phyloP scores from a whole-genome alignment of 1,284 basidiomycete genomes.

The Ceratobasidium sp. region DNA sequence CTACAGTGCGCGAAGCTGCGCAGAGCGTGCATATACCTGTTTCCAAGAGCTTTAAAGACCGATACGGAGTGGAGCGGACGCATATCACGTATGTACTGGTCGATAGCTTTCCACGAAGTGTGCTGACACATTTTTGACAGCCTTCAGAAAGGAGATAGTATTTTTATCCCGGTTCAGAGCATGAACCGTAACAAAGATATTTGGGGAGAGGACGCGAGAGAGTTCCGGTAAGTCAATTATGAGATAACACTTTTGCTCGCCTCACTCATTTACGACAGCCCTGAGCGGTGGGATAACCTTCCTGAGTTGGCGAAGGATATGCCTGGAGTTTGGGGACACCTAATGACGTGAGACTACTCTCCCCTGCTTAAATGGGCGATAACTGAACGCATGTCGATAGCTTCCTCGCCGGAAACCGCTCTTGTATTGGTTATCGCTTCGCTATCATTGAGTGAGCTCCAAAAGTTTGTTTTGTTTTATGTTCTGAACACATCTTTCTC shows the following conservation, averaged over 20 bases:
- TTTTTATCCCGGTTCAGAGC: constrained; percentile 35
- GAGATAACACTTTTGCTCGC: background rate
- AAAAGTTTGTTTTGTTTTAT: background rate
- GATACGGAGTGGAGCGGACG: constrained; percentile 33
- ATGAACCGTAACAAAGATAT: constrained; percentile 42
- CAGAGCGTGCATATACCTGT: constrained; percentile 46
- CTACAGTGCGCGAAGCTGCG: constrained; percentile 25
- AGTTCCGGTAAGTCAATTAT: constrained; percentile 43
- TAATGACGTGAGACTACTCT: constrained; percentile 44
- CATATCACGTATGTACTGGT: constrained; percentile 36
- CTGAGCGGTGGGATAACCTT: constrained; percentile 48
- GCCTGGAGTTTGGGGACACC: constrained; percentile 39
- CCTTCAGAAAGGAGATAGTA: constrained; percentile 26
- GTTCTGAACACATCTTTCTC: background rate
- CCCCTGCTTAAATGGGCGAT: background rate
- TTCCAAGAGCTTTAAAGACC: constrained; percentile 42
- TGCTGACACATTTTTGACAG: constrained; percentile 7
- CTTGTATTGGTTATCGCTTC: constrained; percentile 28
- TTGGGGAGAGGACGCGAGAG: constrained; percentile 48
- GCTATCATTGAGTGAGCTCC: constrained; percentile 29
- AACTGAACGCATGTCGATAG: background rate
- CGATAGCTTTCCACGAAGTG: background rate
- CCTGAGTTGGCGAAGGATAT: constrained; percentile 44
- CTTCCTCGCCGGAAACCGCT: background rate
- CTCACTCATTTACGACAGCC: constrained; percentile 12